Percentiles rank a stretch among this genome's conserved stretches.
phyloP scores from a whole-genome alignment of 2,329 filamentous ascomycete species.

The Penicillium sclerotiorum region DNA sequence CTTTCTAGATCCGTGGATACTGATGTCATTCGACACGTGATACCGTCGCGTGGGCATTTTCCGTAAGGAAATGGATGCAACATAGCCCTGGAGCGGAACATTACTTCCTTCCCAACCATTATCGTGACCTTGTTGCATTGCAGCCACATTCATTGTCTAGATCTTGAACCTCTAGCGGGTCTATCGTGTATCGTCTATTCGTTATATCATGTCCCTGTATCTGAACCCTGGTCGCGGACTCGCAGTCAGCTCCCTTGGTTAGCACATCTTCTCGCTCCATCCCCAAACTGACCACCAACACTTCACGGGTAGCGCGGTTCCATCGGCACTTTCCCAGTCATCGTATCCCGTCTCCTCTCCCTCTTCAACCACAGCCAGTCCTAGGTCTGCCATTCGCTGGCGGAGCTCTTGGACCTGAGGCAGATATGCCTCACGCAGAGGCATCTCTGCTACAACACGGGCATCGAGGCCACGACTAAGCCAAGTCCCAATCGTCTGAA shows the following conservation, averaged over 20 bases:
- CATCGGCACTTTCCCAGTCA: slow-evolving; percentile 50
- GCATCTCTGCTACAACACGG: slow-evolving; percentile 77
- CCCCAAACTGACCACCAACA: slow-evolving; percentile 55
- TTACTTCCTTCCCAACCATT: background rate
- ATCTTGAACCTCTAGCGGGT: slow-evolving; percentile 20
- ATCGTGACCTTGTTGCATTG: background rate
- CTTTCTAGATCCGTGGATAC: background rate
- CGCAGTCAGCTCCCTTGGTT: background rate
- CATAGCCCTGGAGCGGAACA: no score
- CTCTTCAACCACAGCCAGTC: slow-evolving; percentile 55
- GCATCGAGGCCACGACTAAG: slow-evolving; percentile 61
- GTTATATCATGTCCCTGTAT: slow-evolving; percentile 28
- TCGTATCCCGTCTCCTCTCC: slow-evolving; percentile 51
- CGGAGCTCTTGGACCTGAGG: slow-evolving; percentile 66
- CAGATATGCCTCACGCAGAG: slow-evolving; percentile 70
- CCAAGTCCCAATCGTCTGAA: slow-evolving; percentile 69
- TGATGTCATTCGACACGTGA: slow-evolving; percentile 24
- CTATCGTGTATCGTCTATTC: slow-evolving; percentile 35
- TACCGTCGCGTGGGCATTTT: slow-evolving; percentile 3
- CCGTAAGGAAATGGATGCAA: background rate
- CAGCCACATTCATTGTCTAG: slow-evolving; percentile 10
- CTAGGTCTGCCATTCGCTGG: slow-evolving; percentile 59
- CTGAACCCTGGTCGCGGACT: background rate
- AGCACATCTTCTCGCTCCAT: slow-evolving; percentile 43
- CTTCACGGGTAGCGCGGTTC: slow-evolving; percentile 44